phyloP scores from a whole-genome alignment of 73 alveolate species.

The Tetrahymena malaccensis region DNA sequence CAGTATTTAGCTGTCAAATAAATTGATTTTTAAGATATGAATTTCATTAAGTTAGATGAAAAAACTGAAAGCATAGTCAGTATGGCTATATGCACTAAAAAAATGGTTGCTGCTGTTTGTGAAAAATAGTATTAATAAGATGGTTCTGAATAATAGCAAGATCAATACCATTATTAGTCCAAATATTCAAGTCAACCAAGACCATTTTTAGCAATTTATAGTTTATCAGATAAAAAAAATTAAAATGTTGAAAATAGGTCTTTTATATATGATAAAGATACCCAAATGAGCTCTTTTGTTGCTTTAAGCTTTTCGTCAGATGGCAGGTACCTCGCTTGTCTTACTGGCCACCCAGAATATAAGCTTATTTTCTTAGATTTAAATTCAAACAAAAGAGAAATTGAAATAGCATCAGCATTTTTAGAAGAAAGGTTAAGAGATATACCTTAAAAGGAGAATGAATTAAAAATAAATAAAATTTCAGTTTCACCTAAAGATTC shows the following conservation, averaged over 20 bases:
- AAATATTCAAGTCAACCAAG: slow-evolving; percentile 12
- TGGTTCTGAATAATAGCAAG: not conserved
- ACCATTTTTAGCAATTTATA: slow-evolving; percentile 25
- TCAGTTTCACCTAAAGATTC: slow-evolving; percentile 73
- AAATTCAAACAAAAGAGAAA: not conserved
- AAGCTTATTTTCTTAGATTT: slow-evolving; percentile 44
- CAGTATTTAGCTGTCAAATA: slow-evolving; percentile 26
- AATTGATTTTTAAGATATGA: slow-evolving; percentile 24
- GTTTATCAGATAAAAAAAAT: slow-evolving; percentile 3
- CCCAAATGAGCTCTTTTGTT: slow-evolving; percentile 26
- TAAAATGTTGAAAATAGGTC: slow-evolving; percentile 20
- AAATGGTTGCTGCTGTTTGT: slow-evolving; percentile 32
- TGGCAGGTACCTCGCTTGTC: slow-evolving; percentile 35
- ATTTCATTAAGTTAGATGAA: slow-evolving; percentile 19
- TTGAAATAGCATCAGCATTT: not conserved
- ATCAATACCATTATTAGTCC: not conserved
- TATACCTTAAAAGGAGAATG: slow-evolving; percentile 29
- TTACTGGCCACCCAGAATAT: slow-evolving; percentile 50
- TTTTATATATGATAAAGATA: slow-evolving; percentile 16
- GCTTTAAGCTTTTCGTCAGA: slow-evolving; percentile 47
- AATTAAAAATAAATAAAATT: slow-evolving; percentile 45
- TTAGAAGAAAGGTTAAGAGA: slow-evolving; percentile 6
- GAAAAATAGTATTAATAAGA: slow-evolving; percentile 6
- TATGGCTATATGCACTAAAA: slow-evolving; percentile 32
- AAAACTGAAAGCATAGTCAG: slow-evolving; percentile 19